A percentile compares a stretch with the other conserved stretches of the same genome.
phyloP scores from a whole-genome alignment of 495 filamentous ascomycete species.

The Astrothelium subdiscretum region DNA sequence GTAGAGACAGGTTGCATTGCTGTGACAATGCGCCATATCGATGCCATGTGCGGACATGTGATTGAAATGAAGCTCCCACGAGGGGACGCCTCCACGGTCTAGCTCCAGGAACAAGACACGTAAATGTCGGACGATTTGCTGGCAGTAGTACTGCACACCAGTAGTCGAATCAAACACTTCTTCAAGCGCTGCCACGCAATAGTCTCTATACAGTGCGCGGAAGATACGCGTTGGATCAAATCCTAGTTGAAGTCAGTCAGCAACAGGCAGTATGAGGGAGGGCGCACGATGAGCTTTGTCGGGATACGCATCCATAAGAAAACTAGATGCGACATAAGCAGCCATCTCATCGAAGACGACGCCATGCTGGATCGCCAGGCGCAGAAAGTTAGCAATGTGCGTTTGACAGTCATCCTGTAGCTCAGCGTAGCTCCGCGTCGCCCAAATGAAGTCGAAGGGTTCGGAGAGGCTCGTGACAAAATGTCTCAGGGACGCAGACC shows the following conservation, averaged over 20 bases:
- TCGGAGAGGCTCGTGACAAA: neutral
- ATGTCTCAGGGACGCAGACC: neutral
- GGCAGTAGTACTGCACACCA: neutral
- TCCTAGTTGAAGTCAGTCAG: neutral
- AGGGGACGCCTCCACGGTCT: neutral
- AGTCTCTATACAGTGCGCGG: neutral
- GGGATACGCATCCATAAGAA: neutral
- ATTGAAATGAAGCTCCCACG: neutral
- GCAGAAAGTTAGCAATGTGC: neutral
- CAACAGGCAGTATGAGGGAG: neutral
- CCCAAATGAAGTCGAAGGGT: neutral
- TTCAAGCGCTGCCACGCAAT: neutral
- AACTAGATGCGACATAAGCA: neutral
- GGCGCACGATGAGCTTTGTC: neutral
- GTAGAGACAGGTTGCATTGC: slow-evolving; percentile 13
- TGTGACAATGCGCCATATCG: neutral
- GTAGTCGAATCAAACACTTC: neutral
- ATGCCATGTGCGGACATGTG: neutral
- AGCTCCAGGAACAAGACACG: neutral
- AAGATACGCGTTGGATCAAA: neutral
- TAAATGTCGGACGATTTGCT: neutral
- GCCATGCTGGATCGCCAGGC: neutral
- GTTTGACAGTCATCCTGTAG: neutral
- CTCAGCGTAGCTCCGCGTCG: neutral
- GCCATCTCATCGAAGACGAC: neutral